phyloP scores from a whole-genome alignment of 2,329 filamentous ascomycete genomes.

The Fusarium sp. region DNA sequence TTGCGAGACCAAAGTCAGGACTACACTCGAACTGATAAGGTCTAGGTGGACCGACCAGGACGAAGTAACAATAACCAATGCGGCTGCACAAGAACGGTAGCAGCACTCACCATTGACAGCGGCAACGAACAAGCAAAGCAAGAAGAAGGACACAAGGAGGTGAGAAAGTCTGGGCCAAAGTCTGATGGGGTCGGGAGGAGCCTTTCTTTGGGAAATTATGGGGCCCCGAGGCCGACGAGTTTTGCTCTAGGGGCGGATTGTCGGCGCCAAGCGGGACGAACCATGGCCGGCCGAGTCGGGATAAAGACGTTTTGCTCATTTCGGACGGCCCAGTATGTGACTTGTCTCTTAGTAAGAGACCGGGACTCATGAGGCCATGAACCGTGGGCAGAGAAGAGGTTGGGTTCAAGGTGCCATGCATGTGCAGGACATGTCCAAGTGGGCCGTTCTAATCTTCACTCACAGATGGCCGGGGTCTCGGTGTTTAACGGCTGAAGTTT shows the following conservation, averaged over 20 bases:
- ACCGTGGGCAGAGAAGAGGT: background rate
- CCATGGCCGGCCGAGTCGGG: slow-evolving; percentile 31
- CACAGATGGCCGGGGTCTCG: background rate
- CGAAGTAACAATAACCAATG: slow-evolving; percentile 1
- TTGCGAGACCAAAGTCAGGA: background rate
- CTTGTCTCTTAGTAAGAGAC: background rate
- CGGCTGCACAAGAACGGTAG: background rate
- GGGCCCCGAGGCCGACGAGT: slow-evolving; percentile 25
- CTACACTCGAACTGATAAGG: background rate
- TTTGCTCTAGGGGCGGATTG: slow-evolving; percentile 31
- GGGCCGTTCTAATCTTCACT: background rate
- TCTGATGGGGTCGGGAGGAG: slow-evolving; percentile 27
- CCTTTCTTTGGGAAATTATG: slow-evolving; percentile 32
- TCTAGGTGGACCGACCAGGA: slow-evolving; percentile 3
- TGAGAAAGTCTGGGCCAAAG: slow-evolving; percentile 27
- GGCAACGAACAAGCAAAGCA: slow-evolving; percentile 24
- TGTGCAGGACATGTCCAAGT: background rate
- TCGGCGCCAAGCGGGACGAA: slow-evolving; percentile 38
- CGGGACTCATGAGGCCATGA: background rate
- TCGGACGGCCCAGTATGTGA: background rate
- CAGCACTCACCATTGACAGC: slow-evolving; percentile 16
- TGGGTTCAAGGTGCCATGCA: background rate
- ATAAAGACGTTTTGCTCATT: background rate
- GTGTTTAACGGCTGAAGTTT: background rate
- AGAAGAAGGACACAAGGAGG: slow-evolving; percentile 18